Conservation (phyloP, 2,329 filamentous ascomycete genomes). For the Aspergillus aculeatinus region DNA sequence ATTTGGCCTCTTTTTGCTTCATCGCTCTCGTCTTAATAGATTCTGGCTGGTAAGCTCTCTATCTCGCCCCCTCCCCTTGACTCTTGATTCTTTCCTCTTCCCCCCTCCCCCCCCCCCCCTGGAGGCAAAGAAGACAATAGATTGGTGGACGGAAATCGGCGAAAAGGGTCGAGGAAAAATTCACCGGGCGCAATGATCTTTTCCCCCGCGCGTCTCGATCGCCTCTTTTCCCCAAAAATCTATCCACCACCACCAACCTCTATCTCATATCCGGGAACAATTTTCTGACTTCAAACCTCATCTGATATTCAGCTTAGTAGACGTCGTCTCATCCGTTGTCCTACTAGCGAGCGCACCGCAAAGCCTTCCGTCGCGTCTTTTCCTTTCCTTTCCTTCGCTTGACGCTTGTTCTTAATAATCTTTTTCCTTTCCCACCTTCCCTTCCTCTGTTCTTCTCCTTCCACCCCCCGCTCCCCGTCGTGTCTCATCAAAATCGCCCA, state of each 20-base stretch:
- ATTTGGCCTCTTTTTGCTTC: constrained; percentile 28
- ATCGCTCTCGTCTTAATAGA: constrained; percentile 26
- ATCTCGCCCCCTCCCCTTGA: constrained; percentile 10
- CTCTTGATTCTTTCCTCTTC: constrained; percentile 4
- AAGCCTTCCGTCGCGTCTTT: constrained; percentile 32
- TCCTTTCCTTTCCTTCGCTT: constrained; percentile 20
- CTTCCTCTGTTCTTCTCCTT: constrained; percentile 21
- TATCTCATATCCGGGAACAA: constrained; percentile 9
- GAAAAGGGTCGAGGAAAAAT: constrained; percentile 11
- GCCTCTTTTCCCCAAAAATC: background rate
- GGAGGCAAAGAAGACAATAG: background rate
- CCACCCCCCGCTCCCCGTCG: constrained; percentile 17
- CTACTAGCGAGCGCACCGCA: constrained; percentile 29
- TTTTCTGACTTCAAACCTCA: constrained; percentile 15
- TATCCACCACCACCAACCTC: background rate
- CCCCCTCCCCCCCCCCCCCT: background rate
- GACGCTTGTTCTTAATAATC: constrained; percentile 22
- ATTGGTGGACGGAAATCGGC: background rate
- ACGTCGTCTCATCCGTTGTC: constrained; percentile 34
- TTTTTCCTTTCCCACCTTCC: constrained; percentile 20
- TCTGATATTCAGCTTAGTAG: constrained; percentile 29
- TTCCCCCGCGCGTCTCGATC: constrained; percentile 14
- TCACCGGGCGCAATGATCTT: constrained; percentile 18
- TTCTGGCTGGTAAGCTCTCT: constrained; percentile 30
- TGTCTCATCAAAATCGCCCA: constrained; percentile 39